Evolutionary conservation across 495 filamentous ascomycete species (phyloP).

Genomic region (Daldinia childiae): DNA sequence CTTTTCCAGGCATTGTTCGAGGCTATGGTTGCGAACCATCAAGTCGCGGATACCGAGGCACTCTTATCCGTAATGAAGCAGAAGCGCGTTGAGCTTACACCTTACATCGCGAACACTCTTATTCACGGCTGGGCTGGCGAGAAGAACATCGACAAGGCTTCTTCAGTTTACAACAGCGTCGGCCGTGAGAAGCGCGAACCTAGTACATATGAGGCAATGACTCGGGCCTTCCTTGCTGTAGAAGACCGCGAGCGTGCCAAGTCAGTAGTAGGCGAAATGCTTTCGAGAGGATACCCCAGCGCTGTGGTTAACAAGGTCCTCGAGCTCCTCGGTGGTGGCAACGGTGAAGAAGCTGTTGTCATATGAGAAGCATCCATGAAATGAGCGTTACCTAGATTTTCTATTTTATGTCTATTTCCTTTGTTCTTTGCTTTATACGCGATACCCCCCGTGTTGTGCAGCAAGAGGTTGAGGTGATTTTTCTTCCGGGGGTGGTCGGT

Average conservation of each 20-base stretch:
- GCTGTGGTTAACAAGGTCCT: slow-evolving; percentile 92
- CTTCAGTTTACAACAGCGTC: slow-evolving; percentile 79
- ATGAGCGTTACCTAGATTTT: slow-evolving; percentile 9
- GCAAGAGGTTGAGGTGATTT: slow-evolving; percentile 33
- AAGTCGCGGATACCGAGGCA: slow-evolving; percentile 76
- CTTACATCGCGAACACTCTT: slow-evolving; percentile 98
- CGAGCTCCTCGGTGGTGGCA: slow-evolving; percentile 80
- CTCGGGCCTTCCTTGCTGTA: slow-evolving; percentile 84
- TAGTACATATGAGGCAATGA: slow-evolving; percentile 99
- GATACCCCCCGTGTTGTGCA: slow-evolving; percentile 51
- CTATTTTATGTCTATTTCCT: slow-evolving; percentile 28
- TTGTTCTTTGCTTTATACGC: slow-evolving; percentile 48
- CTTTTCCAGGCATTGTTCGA: slow-evolving; percentile 97
- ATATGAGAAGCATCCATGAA: slow-evolving; percentile 9
- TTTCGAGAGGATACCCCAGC: slow-evolving; percentile 85
- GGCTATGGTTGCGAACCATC: slow-evolving; percentile 93
- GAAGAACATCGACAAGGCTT: slow-evolving; percentile 80
- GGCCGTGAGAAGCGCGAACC: slow-evolving; percentile 83
- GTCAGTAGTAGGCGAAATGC: slow-evolving; percentile 86
- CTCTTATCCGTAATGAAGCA: slow-evolving; percentile 77
- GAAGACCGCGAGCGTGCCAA: slow-evolving; percentile 80
- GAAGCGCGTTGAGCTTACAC: slow-evolving; percentile 82
- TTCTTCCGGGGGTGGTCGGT: slow-evolving; percentile 37
- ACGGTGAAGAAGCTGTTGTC: slow-evolving; percentile 39
- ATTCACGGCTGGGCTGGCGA: slow-evolving; percentile 96